Evolutionary conservation across 345 rosid species (phyloP).

Genomic region (Ceriops decandra): DNA sequence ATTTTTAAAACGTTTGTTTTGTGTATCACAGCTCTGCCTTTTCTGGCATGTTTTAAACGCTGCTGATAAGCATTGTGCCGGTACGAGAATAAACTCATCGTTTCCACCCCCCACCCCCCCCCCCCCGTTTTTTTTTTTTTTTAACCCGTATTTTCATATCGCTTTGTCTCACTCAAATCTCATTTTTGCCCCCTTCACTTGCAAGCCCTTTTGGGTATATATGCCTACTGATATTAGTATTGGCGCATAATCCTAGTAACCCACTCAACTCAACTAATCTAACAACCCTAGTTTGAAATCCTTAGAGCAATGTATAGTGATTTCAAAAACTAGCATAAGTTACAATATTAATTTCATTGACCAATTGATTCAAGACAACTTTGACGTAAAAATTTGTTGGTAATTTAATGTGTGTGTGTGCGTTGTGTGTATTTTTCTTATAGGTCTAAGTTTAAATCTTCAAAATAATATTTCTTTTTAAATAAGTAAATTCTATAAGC

Average conservation of each 20-base stretch:
- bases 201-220: no score
- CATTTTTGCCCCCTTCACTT: conserved; percentile 10
- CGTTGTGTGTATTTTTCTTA: neutral
- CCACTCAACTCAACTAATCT: no score
- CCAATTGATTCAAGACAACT: no score
- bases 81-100: conserved; percentile 35
- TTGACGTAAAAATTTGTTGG: neutral
- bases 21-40: conserved; percentile 45
- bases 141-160: neutral
- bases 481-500: neutral
- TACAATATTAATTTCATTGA: no score
- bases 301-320: no score
- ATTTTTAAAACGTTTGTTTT: conserved; percentile 32
- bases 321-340: no score
- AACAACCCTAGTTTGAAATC: no score
- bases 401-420: neutral
- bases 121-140: neutral
- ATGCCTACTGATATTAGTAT: no score
- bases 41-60: conserved; percentile 53
- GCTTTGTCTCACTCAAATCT: neutral
- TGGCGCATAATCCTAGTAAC: no score
- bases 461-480: neutral
- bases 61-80: neutral
- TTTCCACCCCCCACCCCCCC: no score
- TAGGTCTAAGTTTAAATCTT: neutral